Percentiles rank a stretch among this genome's conserved stretches.
Evolutionary conservation across 1,139 yeast genomes (phyloP).

Genomic region (Hanseniaspora uvarum): DNA sequence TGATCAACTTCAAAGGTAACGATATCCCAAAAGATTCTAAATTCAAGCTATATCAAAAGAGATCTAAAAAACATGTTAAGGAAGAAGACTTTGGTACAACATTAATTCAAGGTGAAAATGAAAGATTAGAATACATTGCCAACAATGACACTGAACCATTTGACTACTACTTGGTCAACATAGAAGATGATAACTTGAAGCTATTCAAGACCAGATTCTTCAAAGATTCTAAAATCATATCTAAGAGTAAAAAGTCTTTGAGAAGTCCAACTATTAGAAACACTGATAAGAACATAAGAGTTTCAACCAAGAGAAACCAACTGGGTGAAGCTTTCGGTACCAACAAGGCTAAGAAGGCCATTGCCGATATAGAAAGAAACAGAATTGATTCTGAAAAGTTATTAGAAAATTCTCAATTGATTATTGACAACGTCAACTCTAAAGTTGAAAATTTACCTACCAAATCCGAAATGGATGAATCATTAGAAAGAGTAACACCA

Average conservation of each 20-base stretch:
- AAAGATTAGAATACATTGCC: slow-evolving; percentile 54
- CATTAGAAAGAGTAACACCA: slow-evolving; percentile 77
- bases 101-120: slow-evolving; percentile 69
- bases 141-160: slow-evolving; percentile 33
- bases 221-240: slow-evolving; percentile 43
- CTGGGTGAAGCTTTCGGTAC: slow-evolving; percentile 97
- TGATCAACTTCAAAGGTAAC: slow-evolving; percentile 49
- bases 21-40: slow-evolving; percentile 47
- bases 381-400: slow-evolving; percentile 75
- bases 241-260: slow-evolving; percentile 42
- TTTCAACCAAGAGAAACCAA: slow-evolving; percentile 57
- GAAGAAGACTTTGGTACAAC: slow-evolving; percentile 12
- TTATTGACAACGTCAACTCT: slow-evolving; percentile 66
- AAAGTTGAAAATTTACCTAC: slow-evolving; percentile 68
- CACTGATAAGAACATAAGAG: slow-evolving; percentile 38
- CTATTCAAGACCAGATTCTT: slow-evolving; percentile 53
- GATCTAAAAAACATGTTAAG: slow-evolving; percentile 34
- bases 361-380: slow-evolving; percentile 69
- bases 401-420: slow-evolving; percentile 64
- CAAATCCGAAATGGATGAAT: slow-evolving; percentile 44
- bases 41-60: slow-evolving; percentile 55
- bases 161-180: slow-evolving; percentile 55
- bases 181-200: slow-evolving; percentile 58
- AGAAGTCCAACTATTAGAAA: slow-evolving; percentile 56
- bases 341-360: slow-evolving; percentile 86